Evolutionary conservation across 164 flowering plant genomes (phyloP).

Genomic region (Magnolia sinica): DNA sequence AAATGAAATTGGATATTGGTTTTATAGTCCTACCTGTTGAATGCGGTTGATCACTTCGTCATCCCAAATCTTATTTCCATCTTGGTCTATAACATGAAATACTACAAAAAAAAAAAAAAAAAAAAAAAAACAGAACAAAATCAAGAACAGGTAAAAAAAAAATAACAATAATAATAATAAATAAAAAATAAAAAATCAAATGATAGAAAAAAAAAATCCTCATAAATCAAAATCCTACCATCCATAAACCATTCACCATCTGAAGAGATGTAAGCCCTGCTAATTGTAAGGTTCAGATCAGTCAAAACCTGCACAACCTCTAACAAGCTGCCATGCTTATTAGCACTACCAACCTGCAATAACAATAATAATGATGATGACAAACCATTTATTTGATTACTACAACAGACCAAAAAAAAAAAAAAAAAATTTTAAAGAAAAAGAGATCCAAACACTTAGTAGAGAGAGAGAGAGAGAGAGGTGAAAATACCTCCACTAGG

Average conservation of each 20-base stretch:
- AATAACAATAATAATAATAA: too few relatives aligned
- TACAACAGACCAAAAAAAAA: neutral
- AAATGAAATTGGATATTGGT: conserved; percentile 5
- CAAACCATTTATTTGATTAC: neutral
- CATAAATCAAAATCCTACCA: conserved; percentile 33
- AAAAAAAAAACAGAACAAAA: neutral
- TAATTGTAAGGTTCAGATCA: conserved; percentile 58
- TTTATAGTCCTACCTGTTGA: conserved; percentile 52
- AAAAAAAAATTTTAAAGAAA: neutral
- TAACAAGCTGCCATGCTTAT: conserved; percentile 62
- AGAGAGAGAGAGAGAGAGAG: neutral
- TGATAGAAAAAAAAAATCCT: neutral
- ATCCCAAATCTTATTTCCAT: conserved; percentile 69
- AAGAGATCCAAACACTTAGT: neutral
- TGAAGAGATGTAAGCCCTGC: conserved; percentile 69
- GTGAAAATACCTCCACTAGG: conserved; percentile 58
- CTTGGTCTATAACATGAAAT: conserved; percentile 77
- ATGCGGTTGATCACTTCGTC: conserved; percentile 58
- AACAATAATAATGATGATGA: neutral
- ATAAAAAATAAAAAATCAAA: neutral
- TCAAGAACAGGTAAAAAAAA: neutral
- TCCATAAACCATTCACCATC: conserved; percentile 92
- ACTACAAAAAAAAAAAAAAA: conserved; percentile 36
- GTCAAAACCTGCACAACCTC: conserved; percentile 71
- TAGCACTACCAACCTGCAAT: conserved; percentile 81